Evolutionary conservation across 139 green algal genomes (phyloP).

Genomic region (Chlamydomonas sp.): DNA sequence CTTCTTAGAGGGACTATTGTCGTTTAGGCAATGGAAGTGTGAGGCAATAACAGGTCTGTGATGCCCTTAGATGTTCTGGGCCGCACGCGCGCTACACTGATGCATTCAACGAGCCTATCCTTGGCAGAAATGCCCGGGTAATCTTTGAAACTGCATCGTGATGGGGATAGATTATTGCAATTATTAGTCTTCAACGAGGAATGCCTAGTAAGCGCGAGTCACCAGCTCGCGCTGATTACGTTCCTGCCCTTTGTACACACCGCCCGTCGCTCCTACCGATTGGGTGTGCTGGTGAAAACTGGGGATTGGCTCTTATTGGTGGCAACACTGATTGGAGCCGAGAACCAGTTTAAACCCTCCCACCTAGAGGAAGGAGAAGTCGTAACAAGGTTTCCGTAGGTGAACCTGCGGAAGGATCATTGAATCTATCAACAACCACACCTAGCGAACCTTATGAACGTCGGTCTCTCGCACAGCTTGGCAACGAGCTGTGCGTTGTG

Average conservation of each 20-base stretch:
- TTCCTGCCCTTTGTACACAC: no score
- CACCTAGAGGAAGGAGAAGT: no score
- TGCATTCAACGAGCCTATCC: conserved; percentile 89
- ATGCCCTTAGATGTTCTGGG: conserved; percentile 96
- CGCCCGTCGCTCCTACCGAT: no score
- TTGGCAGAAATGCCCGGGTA: conserved; percentile 80
- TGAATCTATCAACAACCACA: no score
- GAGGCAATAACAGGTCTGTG: conserved; percentile 76
- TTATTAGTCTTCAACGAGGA: conserved; percentile 97
- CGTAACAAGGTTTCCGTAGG: no score
- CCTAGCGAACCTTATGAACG: no score
- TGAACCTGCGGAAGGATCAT: no score
- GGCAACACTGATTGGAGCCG: conserved; percentile 6
- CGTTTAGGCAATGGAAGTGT: conserved; percentile 66
- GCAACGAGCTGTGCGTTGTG: no score
- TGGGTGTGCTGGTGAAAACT: conserved; percentile 18
- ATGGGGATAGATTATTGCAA: conserved; percentile 97
- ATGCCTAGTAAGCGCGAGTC: conserved; percentile 95
- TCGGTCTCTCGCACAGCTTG: no score
- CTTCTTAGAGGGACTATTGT: conserved; percentile 21
- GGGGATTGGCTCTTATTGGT: not conserved
- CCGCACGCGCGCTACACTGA: conserved; percentile 98
- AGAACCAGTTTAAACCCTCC: no score
- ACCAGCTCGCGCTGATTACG: conserved; percentile 92
- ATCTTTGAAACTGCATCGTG: conserved; percentile 91